Evolutionary conservation across 1,139 yeast genomes (phyloP).

Genomic region (Yamadazyma diddensiae): DNA sequence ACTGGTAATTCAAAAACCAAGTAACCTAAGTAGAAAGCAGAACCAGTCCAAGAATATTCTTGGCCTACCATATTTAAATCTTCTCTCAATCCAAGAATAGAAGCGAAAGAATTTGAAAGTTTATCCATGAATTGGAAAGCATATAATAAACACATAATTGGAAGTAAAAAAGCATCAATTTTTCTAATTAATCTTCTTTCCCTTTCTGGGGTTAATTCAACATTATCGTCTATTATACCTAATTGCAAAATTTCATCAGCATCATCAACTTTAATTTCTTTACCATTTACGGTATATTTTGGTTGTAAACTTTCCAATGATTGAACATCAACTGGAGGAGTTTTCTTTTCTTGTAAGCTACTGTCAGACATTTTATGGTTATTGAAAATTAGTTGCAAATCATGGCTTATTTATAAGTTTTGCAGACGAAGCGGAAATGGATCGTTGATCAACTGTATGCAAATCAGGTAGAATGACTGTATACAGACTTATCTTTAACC

Average conservation of each 20-base stretch:
- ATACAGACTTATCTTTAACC: too few relatives aligned
- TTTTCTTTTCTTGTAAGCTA: not conserved
- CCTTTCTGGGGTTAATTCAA: conserved; percentile 15
- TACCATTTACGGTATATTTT: conserved; percentile 9
- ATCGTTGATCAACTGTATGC: too few relatives aligned
- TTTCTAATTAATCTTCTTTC: conserved; percentile 30
- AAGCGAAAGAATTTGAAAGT: conserved; percentile 53
- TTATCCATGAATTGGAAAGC: conserved; percentile 67
- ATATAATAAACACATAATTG: conserved; percentile 53
- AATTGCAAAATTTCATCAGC: conserved; percentile 33
- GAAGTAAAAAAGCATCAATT: conserved; percentile 53
- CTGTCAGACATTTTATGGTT: too few relatives aligned
- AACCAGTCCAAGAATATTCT: conserved; percentile 56
- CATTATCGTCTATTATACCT: conserved; percentile 15
- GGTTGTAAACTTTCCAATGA: conserved; percentile 4
- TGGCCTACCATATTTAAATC: conserved; percentile 50
- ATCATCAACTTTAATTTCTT: conserved; percentile 14
- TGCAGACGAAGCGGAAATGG: too few relatives aligned
- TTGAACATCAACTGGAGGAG: conserved; percentile 1
- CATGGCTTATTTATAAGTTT: too few relatives aligned
- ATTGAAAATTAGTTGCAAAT: too few relatives aligned
- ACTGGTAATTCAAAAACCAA: conserved; percentile 48
- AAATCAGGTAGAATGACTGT: too few relatives aligned
- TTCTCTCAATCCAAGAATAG: conserved; percentile 53
- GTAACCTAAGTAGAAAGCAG: conserved; percentile 54